Evolutionary conservation across 768 basidiomycete genomes (phyloP), one percentile per base, ranked within the genome.

Genomic region (Tulasnella sp.): DNA sequence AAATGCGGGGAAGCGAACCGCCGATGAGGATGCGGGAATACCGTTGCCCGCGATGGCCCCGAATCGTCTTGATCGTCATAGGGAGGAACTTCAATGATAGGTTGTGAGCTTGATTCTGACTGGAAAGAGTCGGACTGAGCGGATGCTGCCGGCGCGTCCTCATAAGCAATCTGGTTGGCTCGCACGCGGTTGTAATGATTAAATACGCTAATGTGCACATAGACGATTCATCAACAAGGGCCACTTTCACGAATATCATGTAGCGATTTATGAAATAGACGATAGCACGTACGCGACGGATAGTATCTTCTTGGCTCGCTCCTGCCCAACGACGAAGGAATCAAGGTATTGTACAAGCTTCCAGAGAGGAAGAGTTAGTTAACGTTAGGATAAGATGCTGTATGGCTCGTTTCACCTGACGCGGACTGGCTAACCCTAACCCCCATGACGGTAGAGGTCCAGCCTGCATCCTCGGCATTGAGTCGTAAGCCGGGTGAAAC

Each of bases 311-410:
- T 98, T 98, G 2, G 94, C 93, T 61, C 78, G 80, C 65, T 89
- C 86, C 69, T 98, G 94, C 1, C 94, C 94, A 17, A 98, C 79
- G 38, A 98, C 83, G 67, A 85, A 96, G 68, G 90, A 83, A 65
- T 90, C 84, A 41, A 96, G 79, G 70, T 90, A 93, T 68, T 85
- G 79, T 5, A 83, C 84, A 45, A 95, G 80, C 89, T 94, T 60
- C 34, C 51, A 29, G 51, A 64, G 63, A 17, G 34, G 52, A 23
- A 8, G 9, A 11, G 7, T 10, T 42, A 51, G 19, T 32, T 19
- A n/a, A 17, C 32, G 4, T 42, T 24, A 42, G 5, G 41, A 32
- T n/a, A 8, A 15, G 1, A n/a, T 26, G 13, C 5, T 17, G 11
- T 42, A 15, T 24, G 56, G 17, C n/a, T 13, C 10, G 63, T 45